A percentile compares a stretch with the other conserved stretches of the same genome.
Conservation (phyloP, 208 protist genomes). For the Willaertia magna region DNA sequence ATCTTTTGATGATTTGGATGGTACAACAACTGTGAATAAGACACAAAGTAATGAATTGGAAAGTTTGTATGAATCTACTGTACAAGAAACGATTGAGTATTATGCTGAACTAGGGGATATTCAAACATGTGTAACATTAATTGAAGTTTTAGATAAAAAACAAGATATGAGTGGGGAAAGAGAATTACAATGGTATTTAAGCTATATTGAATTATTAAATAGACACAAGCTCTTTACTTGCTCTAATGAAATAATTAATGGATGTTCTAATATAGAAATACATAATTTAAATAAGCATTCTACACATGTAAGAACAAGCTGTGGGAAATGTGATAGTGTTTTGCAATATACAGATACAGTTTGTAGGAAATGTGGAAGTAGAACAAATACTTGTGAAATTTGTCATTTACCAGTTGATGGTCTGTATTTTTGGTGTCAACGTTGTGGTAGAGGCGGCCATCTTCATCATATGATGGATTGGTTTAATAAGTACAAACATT, state of each 20-base stretch:
- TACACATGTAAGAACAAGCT: neutral
- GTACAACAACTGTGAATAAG: neutral
- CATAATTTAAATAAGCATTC: neutral
- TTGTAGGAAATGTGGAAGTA: neutral
- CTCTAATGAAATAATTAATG: neutral
- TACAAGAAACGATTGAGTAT: neutral
- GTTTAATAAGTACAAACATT: neutral
- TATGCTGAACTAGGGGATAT: neutral
- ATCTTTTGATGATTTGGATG: neutral
- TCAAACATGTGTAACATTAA: neutral
- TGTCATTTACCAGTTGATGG: neutral
- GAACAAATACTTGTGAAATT: neutral
- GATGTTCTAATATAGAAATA: neutral
- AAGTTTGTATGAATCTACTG: neutral
- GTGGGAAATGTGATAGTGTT: conserved; percentile 4
- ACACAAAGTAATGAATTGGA: neutral
- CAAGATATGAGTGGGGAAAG: neutral
- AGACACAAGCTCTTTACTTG: conserved; percentile 1
- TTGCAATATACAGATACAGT: neutral
- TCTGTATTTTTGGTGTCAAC: neutral
- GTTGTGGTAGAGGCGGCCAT: neutral
- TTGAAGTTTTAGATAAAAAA: neutral
- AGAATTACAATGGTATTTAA: neutral
- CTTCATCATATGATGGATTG: neutral
- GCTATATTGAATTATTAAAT: conserved; percentile 5